Base-by-base conservation (phyloP, 129 eudicot species). In the Ambrosia artemisiifolia region DNA sequence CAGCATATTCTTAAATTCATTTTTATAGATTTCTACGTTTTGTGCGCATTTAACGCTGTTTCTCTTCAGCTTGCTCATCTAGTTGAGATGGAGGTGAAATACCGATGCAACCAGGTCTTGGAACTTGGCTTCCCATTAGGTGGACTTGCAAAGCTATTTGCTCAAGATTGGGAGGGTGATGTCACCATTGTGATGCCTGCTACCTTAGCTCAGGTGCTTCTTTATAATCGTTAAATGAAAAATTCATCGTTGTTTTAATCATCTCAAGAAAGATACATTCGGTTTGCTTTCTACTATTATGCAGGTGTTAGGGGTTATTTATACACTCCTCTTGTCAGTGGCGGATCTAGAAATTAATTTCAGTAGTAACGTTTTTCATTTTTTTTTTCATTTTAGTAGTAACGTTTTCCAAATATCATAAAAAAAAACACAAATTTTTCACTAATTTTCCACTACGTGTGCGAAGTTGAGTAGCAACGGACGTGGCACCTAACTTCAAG, bases 151-250 rank as follows among this genome's bases (percentile, higher is more conserved):
- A 87, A 88, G 84, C 83, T 92, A 11, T 92, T 92, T 80, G 96
- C 96, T 69, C 98, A 92, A 72, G 98, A 90, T 17, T 92, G 98
- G 98, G 98, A 92, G 79, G 98, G 98, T 56, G 95, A 92, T 73
- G 96, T 92, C 30, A 92, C 96, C 30, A 85, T 92, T 62, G 98
- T 92, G 53, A 89, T 92, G 98, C 96, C 98, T 7, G 98, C 95
- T 70, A 92, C 98, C 61, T 79, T 92, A 73, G 92, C 90, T 77
- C 96, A 92, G 96, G 98, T 92, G 66, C 11, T n/a, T 48, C 7
- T 60, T 61, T 5, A 30, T 33, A 8, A 14, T 75, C 3, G 32
- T 42, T 46, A 11, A 11, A 73, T 71, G 3, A 7, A 61, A 32
- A 3, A 1, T 10, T 32, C 17, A 3, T 70, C 53, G 13, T 42